Evolutionary conservation across 2,329 filamentous ascomycete genomes (phyloP).

Genomic region (Fonsecaea nubica): DNA sequence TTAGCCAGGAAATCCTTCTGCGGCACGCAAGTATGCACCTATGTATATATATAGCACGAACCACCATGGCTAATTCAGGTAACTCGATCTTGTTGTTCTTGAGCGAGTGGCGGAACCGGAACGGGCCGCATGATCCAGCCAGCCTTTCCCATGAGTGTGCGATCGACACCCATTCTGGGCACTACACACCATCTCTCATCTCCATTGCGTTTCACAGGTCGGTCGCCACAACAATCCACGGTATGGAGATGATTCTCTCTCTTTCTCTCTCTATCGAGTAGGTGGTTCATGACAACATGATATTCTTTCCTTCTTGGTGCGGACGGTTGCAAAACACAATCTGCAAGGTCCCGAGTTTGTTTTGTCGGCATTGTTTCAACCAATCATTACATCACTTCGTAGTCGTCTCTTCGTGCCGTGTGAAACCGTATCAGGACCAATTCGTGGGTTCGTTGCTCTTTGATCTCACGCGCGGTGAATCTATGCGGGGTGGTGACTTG

Average conservation of each 20-base stretch:
- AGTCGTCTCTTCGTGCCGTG: background rate
- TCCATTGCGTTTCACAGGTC: too few relatives aligned
- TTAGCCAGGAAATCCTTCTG: too few relatives aligned
- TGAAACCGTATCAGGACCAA: background rate
- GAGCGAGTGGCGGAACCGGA: too few relatives aligned
- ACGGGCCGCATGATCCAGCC: too few relatives aligned
- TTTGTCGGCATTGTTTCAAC: background rate
- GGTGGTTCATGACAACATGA: background rate
- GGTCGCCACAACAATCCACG: background rate
- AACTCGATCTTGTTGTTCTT: too few relatives aligned
- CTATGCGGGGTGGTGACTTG: constrained; percentile 42
- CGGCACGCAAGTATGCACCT: too few relatives aligned
- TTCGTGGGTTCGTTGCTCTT: constrained; percentile 14
- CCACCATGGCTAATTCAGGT: too few relatives aligned
- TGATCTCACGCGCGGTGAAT: constrained; percentile 32
- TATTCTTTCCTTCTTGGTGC: background rate
- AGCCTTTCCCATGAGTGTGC: too few relatives aligned
- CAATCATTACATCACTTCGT: background rate
- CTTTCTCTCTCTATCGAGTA: background rate
- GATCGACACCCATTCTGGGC: too few relatives aligned
- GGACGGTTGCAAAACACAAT: background rate
- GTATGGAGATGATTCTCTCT: too few relatives aligned
- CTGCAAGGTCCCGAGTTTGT: background rate
- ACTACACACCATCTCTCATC: too few relatives aligned
- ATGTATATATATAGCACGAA: too few relatives aligned